Evolutionary conservation across 2,329 filamentous ascomycete genomes (phyloP), one percentile per base, ranked within the genome.

Genomic region (Arthroderma sp.): DNA sequence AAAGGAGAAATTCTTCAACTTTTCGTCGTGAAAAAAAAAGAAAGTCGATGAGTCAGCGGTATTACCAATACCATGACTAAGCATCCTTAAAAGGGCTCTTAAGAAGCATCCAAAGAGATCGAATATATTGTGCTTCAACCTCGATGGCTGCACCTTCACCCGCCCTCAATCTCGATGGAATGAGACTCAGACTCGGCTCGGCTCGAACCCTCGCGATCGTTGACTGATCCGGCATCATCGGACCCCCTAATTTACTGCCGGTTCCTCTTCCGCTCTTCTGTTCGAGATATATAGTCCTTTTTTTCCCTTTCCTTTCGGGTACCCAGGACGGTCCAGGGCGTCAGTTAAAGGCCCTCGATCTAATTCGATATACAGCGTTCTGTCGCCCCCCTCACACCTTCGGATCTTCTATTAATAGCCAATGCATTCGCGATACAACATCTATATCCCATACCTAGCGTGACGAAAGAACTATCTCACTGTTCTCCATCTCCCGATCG

Each of bases 351-450:
- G 23, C 44, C n/a, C 25, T 31, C 4, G 44, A 33, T 31, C 31
- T 51, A 51, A 51, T 23, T 23, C 19, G n/a, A 17, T 38, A 39
- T 37, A 37, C 51, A 6, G 51, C 33, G 17, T 38, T 37, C 21
- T 21, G 7, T 38, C 19, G 51, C 51, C 51, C 17, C n/a, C 25
- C 19, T 25, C 33, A 13, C 51, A 25, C 37, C 51, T 11, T 39
- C 51, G 21, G 17, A 2, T 28, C 11, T 7, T 11, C 13, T 28
- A 9, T 54, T 23, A n/a, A 33, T 54, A 37, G 43, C 59, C 59
- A 61, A 61, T 61, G 59, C 59, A 52, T 56, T 52, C 37, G 37
- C 51, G 47, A 38, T 43, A 47, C 25, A 33, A 19, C 37, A 9
- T 52, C 28, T 38, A 51, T 44, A 33, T 57, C 41, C 43, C 39